Base-by-base conservation (phyloP, 2,329 filamentous ascomycete genomes). In the Pseudogymnoascus sp. region DNA sequence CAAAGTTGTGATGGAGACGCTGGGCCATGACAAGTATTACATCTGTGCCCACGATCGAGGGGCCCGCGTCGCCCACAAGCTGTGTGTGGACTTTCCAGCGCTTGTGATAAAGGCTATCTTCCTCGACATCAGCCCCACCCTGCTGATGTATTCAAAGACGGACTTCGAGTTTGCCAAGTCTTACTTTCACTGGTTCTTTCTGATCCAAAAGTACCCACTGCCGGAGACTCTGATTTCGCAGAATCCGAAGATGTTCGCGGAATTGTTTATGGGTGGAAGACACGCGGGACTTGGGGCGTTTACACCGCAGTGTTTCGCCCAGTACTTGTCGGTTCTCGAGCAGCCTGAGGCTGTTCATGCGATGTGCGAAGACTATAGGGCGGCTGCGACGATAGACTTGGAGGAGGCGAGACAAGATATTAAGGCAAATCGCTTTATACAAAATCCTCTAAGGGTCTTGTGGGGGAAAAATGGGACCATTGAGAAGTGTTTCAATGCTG, bases 131-230 rank as follows among this genome's bases (percentile, higher is more conserved):
- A 81, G 79, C 42, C 84, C 83, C 1, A 85, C 82, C 0, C 75
- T 82, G 9, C 76, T 76, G 5, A 84, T 84, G 79, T 85, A 79
- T 72, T 73, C 74, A 59, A 71, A 76, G 14, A 77, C 77, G 2
- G 66, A 77, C 61, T 67, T 75, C 3, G 71, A 72, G 0, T 80
- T 83, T 64, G 79, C 81, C 0, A 75, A 74, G 28, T 75, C 77
- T 0, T 85, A 84, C 70, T 85, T 80, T 67, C 83, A 86, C 71
- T 86, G 83, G 82, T 84, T 83, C 61, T 80, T 85, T 66, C 75
- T 85, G 18, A 81, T 84, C 7, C 83, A 86, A 68, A 70, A 73
- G 0, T 72, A 72, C 4, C 80, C 83, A 0, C 75, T 85, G 4
- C 82, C 80, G 0, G 82, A 84, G 68, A 77, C 75, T 42, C 72